Base-by-base conservation (phyloP, 1,284 basidiomycete genomes). In the Ustilago curta region DNA sequence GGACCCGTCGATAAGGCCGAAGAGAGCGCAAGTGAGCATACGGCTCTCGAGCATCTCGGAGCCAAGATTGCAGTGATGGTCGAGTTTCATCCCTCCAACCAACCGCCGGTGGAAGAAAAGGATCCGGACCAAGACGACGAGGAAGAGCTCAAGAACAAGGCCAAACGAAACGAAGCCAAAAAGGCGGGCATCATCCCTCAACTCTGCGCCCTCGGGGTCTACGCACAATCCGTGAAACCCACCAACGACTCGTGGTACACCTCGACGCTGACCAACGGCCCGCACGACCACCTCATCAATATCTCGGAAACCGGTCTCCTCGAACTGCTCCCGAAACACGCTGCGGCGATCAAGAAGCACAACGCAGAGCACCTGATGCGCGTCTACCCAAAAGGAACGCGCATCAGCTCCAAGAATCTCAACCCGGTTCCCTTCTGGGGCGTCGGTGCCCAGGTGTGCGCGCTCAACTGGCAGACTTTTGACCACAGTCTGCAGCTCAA, bases 21-120 rank as follows among this genome's bases (percentile, higher is more conserved):
- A 37, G 35, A 37, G 9, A 54, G 59, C 21, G 58, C 55, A 4
- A 43, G 52, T 6, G 68, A 75, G 51, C 55, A 81, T 31, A 84
- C 88, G 19, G 85, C 87, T 2, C 89, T 90, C 4, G 81, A 81
- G 8, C 86, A 89, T 62, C 82, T 91, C 12, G 86, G 79, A 63
- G 89, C 90, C 4, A 86, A 87, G 55, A 89, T 91, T 59, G 61
- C 90, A 2, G 85, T 90, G 18, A 90, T 91, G 90, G 90, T 90
- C 64, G 52, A 81, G 45, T 80, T 70, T 51, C 70, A 78, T 35
- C 60, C 54, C 2, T 48, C 59, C 40, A 19, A 42, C 29, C 23
- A 61, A 14, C 59, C 61, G 4, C 63, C 64, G 8, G 40, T 58
- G 18, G 65, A 62, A 16, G 29, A 65, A 32, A 32, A 32, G 3